Evolutionary conservation across 2,329 filamentous ascomycete genomes (phyloP).

Genomic region (Aspergillus spinulosporus): DNA sequence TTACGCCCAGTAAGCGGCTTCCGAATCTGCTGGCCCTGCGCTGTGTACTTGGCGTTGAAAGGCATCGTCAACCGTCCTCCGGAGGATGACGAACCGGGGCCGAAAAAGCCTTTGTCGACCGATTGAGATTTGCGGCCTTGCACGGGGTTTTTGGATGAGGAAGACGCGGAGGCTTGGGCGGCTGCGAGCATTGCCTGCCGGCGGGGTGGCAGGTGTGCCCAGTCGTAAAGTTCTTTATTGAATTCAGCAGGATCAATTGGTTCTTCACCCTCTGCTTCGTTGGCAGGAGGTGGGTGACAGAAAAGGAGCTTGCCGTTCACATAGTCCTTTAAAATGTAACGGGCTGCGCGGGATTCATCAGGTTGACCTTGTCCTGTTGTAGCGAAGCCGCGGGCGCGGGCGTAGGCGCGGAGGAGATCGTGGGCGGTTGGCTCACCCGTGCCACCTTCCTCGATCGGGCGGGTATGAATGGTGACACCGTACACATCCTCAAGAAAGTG

Average conservation of each 20-base stretch:
- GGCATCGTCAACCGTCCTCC: constrained; percentile 72
- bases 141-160: constrained; percentile 42
- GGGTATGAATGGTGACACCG: constrained; percentile 80
- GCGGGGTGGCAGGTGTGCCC: constrained; percentile 77
- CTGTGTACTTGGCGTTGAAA: constrained; percentile 85
- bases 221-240: constrained; percentile 86
- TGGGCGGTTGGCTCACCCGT: constrained; percentile 81
- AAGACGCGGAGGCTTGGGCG: constrained; percentile 13
- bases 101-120: constrained; percentile 90
- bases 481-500: constrained; percentile 89
- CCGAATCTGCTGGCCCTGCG: constrained; percentile 71
- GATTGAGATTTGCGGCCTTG: constrained; percentile 72
- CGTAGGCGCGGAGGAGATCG: constrained; percentile 83
- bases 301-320: constrained; percentile 94
- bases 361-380: constrained; percentile 87
- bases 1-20: constrained; percentile 83
- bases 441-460: constrained; percentile 86
- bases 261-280: constrained; percentile 35
- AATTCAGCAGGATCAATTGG: constrained; percentile 71
- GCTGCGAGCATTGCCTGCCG: constrained; percentile 57
- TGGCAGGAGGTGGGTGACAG: constrained; percentile 76
- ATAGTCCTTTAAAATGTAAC: constrained; percentile 95
- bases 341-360: constrained; percentile 87
- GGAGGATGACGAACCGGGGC: constrained; percentile 56
- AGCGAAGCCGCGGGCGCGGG: constrained; percentile 83